Base-by-base conservation (phyloP, 2,329 filamentous ascomycete species). In the Diaporthe destruens region DNA sequence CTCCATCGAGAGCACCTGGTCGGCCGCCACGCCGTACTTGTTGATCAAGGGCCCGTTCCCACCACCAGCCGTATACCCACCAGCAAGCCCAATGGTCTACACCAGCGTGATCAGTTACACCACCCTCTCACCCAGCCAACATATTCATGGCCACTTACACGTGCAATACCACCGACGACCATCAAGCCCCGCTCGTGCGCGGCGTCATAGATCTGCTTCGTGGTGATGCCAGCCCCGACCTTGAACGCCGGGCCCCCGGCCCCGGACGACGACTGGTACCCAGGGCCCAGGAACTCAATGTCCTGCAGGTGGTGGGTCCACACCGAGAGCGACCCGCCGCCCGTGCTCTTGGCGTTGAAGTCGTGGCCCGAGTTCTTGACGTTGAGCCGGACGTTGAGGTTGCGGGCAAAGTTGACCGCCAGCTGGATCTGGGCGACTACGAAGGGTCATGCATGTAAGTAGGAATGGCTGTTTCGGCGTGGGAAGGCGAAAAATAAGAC, bases 361-460 rank as follows among this genome's bases (percentile, higher is more conserved):
- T 88, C 86, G 76, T 89, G 87, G 42, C 86, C 87, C 0, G 87
- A 89, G 79, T 88, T 87, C 74, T 83, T 84, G 72, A 88, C 79
- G 49, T 87, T 83, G 14, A 88, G 77, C 0, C 87, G 85, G 56
- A 88, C 77, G 76, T 87, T 86, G 4, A 80, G 76, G 56, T 82
- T 83, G 11, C 84, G 82, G 12, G 85, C 85, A 72, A 86, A 84
- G 77, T 86, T 86, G 57, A 87, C 77, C 0, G 84, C 84, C 4
- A 84, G 79, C 78, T 86, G 85, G 49, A 87, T 80, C 61, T 87
- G 83, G 7, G 81, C 80, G 0, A 85, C 71, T 63, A 18, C 14
- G 4, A n/a, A n/a, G n/a, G n/a, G n/a, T n/a, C n/a, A n/a, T n/a
- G 6, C 16, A 25, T 11, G 9, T 23, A 6, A 44, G 42, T 49